These are phyloP conservation scores for Candida frijolesensis DNA, from an alignment of 1,139 yeast genomes.

Conservation along the genomic window DNA sequence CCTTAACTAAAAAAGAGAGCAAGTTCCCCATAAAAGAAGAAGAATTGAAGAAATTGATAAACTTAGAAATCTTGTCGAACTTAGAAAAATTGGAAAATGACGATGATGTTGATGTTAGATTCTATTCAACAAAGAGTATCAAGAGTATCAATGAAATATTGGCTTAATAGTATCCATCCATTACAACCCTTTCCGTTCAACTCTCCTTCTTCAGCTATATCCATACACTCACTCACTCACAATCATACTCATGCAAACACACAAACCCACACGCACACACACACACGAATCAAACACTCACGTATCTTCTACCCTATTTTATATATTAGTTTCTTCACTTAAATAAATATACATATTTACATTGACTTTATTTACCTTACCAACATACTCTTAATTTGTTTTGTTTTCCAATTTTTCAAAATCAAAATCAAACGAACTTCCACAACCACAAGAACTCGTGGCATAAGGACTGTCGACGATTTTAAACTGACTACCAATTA, in stretches of 20 bases:
- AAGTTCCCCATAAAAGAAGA: slow-evolving; percentile 23
- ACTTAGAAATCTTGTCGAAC: slow-evolving; percentile 59
- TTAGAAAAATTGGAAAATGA: slow-evolving; percentile 70
- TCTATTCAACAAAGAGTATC: slow-evolving; percentile 70
- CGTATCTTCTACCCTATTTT: background rate
- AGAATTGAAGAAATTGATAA: slow-evolving; percentile 45
- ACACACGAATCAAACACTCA: background rate
- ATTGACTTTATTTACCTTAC: background rate
- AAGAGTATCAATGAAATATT: slow-evolving; percentile 35
- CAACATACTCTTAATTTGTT: slow-evolving; percentile 13
- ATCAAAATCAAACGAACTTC: slow-evolving; percentile 90
- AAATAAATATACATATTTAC: background rate
- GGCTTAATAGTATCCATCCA: slow-evolving; percentile 4
- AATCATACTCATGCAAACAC: background rate
- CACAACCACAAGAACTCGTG: slow-evolving; percentile 94
- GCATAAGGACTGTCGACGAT: slow-evolving; percentile 90
- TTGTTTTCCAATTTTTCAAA: slow-evolving; percentile 52
- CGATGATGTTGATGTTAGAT: slow-evolving; percentile 86
- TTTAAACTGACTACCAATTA: slow-evolving; percentile 93
- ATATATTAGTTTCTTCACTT: background rate
- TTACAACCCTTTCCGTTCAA: too few species aligned
- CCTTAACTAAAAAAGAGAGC: slow-evolving; percentile 32
- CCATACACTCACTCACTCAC: too few species aligned
- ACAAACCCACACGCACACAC: background rate
- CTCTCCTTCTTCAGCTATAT: background rate